Base-by-base conservation (phyloP, 352 stramenopile species). In the Elongisporangium prolatum region DNA sequence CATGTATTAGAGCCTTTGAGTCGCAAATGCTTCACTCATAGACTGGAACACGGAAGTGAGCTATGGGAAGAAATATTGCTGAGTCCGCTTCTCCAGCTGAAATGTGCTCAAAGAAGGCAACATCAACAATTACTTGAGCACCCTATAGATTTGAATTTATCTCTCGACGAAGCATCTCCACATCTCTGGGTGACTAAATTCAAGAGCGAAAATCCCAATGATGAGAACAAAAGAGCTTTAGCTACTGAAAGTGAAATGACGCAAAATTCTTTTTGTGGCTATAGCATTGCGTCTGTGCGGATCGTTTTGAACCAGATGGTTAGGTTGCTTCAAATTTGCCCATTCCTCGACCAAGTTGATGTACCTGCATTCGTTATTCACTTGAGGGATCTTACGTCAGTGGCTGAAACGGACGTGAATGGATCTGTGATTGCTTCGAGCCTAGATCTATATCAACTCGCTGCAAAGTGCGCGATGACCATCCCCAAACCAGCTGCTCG, bases 341-440 rank as follows among this genome's bases (percentile, higher is more conserved):
- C 77, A 2, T 89, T 86, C 57, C 64, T 89, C 16, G 75, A 87
- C 18, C 71, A 72, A 55, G 73, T 89, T 4, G 74, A 89, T 50
- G 64, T 85, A 13, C 52, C 68, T 56, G 61, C 57, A 17, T 74
- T 87, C 56, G 75, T 87, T 7, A 60, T 83, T 60, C 69, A 77
- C 50, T 52, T 86, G 3, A 60, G 69, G 9, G 74, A 86, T 48
- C 53, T 86, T 18, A 68, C 54, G 54, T 54, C 56, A 13, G 52
- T 80, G 17, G 59, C 50, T 0, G 61, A 77, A 21, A 25, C 55
- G 16, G 47, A 67, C 4, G 17, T 14, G 4, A 58, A 75, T 18
- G 51, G 52, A 24, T 13, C 18, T 10, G 52, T 51, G 4, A 54
- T 76, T 13, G 48, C 64, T 1, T 25, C 47, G 7, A 47, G 56